Conservation (phyloP, 1,284 basidiomycete genomes). For the Microbotryum intermedium region DNA sequence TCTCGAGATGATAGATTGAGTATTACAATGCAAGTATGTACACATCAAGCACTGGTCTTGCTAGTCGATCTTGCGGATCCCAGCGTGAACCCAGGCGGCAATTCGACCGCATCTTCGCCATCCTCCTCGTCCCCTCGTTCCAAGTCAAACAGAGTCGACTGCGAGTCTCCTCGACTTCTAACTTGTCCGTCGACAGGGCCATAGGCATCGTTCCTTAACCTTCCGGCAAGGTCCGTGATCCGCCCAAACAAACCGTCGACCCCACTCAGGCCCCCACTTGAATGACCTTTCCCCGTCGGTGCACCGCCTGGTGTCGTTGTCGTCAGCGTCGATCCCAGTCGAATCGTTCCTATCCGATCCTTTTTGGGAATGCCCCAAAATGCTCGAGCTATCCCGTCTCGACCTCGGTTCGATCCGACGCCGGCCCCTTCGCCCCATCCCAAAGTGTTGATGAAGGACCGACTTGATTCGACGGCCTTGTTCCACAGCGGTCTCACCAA, state of each 20-base stretch:
- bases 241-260: too few species aligned
- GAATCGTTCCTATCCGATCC: constrained; percentile 11
- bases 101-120: constrained; percentile 9
- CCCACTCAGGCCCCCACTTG: too few species aligned
- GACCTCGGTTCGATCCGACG: background rate
- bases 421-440: background rate
- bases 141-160: constrained; percentile 4
- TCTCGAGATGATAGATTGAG: too few species aligned
- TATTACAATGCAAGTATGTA: too few species aligned
- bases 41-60: too few species aligned
- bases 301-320: background rate
- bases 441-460: constrained; percentile 7
- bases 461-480: background rate
- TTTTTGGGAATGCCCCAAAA: constrained; percentile 12
- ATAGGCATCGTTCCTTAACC: too few species aligned
- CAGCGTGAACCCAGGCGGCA: constrained; percentile 6
- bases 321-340: background rate
- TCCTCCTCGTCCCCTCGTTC: constrained; percentile 4
- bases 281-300: background rate
- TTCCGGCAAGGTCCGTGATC: too few species aligned
- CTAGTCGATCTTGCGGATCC: background rate
- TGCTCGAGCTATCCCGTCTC: constrained; percentile 7
- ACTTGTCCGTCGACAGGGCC: too few species aligned
- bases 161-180: too few species aligned
- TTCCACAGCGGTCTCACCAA: constrained; percentile 1